phyloP scores from a whole-genome alignment of 257 asterid species.

The Solanum sejunctum region DNA sequence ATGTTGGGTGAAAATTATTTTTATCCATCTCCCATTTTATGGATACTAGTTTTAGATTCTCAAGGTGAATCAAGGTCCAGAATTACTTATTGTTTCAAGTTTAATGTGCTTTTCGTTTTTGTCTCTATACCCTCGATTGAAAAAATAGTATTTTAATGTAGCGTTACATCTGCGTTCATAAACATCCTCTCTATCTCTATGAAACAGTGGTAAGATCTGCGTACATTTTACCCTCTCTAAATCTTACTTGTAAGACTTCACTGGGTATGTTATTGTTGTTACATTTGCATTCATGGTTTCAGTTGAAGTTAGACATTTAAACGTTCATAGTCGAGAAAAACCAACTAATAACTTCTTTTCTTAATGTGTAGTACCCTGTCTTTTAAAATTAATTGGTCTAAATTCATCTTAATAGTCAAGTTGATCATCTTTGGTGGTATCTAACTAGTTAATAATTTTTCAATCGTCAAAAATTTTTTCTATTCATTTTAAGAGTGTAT shows the following conservation, averaged over 20 bases:
- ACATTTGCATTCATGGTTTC: neutral
- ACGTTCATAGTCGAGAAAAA: neutral
- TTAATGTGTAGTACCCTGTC: neutral
- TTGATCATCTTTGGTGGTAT: neutral
- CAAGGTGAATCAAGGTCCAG: neutral
- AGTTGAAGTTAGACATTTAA: neutral
- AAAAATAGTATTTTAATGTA: neutral
- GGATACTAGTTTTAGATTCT: neutral
- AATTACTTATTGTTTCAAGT: neutral
- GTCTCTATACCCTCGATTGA: neutral
- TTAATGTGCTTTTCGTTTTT: neutral
- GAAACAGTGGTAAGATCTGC: too few species aligned
- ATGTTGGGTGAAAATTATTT: neutral
- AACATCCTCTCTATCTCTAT: too few species aligned
- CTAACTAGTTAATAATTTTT: neutral
- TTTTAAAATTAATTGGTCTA: neutral
- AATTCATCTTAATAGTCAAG: neutral
- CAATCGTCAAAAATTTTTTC: accelerated
- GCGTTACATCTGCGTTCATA: too few species aligned
- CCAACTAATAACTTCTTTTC: neutral
- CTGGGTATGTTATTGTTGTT: too few species aligned
- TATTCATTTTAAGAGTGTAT: too few species aligned
- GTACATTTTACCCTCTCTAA: too few species aligned
- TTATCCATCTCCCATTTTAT: neutral
- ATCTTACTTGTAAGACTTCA: too few species aligned